Base-by-base conservation (phyloP, 768 basidiomycete species). In the Arthromyces matolae region DNA sequence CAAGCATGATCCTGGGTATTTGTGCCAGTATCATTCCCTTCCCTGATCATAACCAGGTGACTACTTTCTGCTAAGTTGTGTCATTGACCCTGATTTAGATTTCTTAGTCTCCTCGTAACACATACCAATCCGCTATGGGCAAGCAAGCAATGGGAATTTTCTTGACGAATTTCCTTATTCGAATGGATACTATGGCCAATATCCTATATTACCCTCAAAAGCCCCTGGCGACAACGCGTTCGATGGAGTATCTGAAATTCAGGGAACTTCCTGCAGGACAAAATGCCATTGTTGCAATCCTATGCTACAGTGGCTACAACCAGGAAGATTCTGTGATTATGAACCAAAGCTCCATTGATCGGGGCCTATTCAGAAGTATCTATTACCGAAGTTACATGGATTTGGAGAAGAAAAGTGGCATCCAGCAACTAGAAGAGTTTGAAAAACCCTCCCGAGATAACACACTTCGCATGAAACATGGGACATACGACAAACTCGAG, bases 281-380 rank as follows among this genome's bases (percentile, higher is more conserved):
- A 70, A 99, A 99, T 61, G 95, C 95, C 39, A 91, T 97, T 53
- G 95, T 99, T 49, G 95, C 95, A 10, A 98, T 99, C 60, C 74
- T 98, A 46, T 97, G 94, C 63, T 99, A 99, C 71, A 97, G 93
- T 58, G 95, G 95, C 39, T 99, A 99, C 71, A 99, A 99, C 66
- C 96, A 99, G 70, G 96, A 98, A 80, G 96, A 99, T 79, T 99
- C 96, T 53, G 96, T 99, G 70, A 98, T 99, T 71, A 97, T 99
- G 95, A 98, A 98, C 65, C 96, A 99, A 70, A 93, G 89, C 58
- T 95, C 96, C 22, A 89, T 99, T 57, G 95, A 99, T 63, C 89
- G 96, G 49, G 95, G 96, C 50, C 78, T 99, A 24, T 99, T 99
- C 86, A 83, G 95, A 29, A 95, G 93, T 74, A 89, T 99, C 60